Evolutionary conservation across 75 land plant species (phyloP).

Genomic region (Gnetum montanum): DNA sequence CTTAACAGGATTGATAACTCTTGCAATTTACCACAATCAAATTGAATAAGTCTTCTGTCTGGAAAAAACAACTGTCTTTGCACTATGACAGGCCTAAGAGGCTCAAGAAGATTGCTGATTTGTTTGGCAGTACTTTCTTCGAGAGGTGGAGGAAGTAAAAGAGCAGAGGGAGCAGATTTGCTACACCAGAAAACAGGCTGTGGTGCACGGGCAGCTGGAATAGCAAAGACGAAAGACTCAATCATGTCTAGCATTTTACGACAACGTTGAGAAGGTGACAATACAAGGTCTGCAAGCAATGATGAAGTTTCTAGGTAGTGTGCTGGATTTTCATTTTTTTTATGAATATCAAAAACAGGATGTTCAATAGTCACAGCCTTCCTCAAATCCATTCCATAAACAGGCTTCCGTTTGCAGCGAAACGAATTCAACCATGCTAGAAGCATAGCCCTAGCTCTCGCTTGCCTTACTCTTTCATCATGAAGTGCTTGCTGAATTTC

Average conservation of each 20-base stretch:
- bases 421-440: conserved; percentile 76
- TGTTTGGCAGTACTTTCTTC: conserved; percentile 25
- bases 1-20: conserved; percentile 77
- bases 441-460: conserved; percentile 39
- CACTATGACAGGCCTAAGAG: conserved; percentile 81
- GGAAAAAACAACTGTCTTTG: conserved; percentile 90
- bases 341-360: conserved; percentile 67
- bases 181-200: conserved; percentile 86
- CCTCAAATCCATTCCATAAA: conserved; percentile 58
- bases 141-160: conserved; percentile 25
- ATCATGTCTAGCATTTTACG: conserved; percentile 50
- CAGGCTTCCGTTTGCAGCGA: conserved; percentile 54
- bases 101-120: conserved; percentile 39
- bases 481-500: conserved; percentile 63
- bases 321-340: conserved; percentile 30
- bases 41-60: conserved; percentile 92
- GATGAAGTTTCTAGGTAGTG: conserved; percentile 46
- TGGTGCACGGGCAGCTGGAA: conserved; percentile 93
- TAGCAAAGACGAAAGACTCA: conserved; percentile 83
- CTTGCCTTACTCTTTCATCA: conserved; percentile 53
- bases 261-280: conserved; percentile 65
- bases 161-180: conserved; percentile 20
- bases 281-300: conserved; percentile 54
- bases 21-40: conserved; percentile 98
- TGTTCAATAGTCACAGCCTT: conserved; percentile 50